Percentiles rank a stretch among this genome's conserved stretches.
Evolutionary conservation across 495 filamentous ascomycete species (phyloP).

Genomic region (Geoglossum glabrum): DNA sequence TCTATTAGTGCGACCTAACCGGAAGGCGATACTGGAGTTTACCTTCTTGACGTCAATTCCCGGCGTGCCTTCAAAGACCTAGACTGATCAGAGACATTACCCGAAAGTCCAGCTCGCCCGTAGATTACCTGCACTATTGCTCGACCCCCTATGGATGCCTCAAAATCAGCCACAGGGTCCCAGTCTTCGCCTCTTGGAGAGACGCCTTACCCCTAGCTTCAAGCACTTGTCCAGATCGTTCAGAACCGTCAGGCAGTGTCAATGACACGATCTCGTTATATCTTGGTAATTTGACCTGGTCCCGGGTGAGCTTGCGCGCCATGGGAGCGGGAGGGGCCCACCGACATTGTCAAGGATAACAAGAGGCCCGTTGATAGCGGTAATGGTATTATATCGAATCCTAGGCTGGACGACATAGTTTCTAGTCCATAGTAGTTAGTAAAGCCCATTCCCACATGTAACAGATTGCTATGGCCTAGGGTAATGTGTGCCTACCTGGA

Average conservation of each 20-base stretch:
- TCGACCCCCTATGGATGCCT: conserved; percentile 42
- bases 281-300: conserved; percentile 82
- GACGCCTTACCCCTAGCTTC: conserved; percentile 72
- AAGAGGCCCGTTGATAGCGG: conserved; percentile 91
- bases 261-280: conserved; percentile 97
- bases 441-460: background rate
- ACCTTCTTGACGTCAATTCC: conserved; percentile 99
- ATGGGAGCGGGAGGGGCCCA: background rate
- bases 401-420: conserved; percentile 57
- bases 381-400: conserved; percentile 93
- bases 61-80: conserved; percentile 95
- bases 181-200: background rate
- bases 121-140: conserved; percentile 66
- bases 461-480: background rate
- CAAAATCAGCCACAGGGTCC: background rate
- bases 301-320: background rate
- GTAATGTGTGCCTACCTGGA: background rate
- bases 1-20: background rate
- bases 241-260: conserved; percentile 84
- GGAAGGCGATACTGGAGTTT: conserved; percentile 32
- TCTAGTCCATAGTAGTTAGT: background rate
- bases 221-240: conserved; percentile 85
- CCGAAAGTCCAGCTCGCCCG: background rate
- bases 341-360: conserved; percentile 89
- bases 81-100: background rate